These are phyloP conservation scores for Diaporthe amygdali DNA, from an alignment of 2,329 filamentous ascomycete species.

Conservation along the genomic window DNA sequence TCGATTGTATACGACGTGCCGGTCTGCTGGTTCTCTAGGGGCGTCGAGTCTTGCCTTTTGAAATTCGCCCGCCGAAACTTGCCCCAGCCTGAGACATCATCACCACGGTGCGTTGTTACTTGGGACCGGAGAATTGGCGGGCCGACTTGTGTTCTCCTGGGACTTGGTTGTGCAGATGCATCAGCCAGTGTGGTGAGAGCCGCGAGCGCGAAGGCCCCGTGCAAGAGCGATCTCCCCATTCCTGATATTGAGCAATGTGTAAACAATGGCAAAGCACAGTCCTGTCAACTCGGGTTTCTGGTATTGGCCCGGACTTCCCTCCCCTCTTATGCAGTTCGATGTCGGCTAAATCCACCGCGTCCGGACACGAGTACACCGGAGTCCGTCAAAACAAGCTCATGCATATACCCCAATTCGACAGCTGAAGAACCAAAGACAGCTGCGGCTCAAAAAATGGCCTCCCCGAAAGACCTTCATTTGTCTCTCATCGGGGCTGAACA, in stretches of 20 bases:
- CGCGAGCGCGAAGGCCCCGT: not conserved
- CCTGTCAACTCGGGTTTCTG: not conserved
- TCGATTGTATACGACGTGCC: slow-evolving; percentile 32
- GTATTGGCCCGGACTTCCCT: not conserved
- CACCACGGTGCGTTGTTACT: slow-evolving; percentile 2
- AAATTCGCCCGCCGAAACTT: not conserved
- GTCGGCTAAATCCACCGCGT: not conserved
- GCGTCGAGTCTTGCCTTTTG: slow-evolving; percentile 6
- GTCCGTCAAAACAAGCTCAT: slow-evolving; percentile 4
- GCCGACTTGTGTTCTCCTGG: not conserved
- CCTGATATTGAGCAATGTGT: not conserved
- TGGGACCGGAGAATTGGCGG: not conserved
- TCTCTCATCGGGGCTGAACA: slow-evolving; percentile 6
- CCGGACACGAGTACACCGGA: not conserved
- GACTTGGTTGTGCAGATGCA: not conserved
- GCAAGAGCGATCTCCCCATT: not conserved
- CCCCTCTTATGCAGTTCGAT: slow-evolving; percentile 4
- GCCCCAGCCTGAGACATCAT: not conserved
- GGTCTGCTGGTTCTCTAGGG: slow-evolving; percentile 3
- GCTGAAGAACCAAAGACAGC: not conserved
- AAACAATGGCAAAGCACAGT: not conserved
- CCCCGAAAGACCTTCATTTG: not conserved
- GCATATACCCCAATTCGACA: not conserved
- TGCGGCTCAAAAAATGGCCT: not conserved
- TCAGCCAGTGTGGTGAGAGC: not conserved